Evolutionary conservation across 345 rosid genomes (phyloP), one percentile per base, ranked within the genome.

Genomic region (Aethionema arabicum): DNA sequence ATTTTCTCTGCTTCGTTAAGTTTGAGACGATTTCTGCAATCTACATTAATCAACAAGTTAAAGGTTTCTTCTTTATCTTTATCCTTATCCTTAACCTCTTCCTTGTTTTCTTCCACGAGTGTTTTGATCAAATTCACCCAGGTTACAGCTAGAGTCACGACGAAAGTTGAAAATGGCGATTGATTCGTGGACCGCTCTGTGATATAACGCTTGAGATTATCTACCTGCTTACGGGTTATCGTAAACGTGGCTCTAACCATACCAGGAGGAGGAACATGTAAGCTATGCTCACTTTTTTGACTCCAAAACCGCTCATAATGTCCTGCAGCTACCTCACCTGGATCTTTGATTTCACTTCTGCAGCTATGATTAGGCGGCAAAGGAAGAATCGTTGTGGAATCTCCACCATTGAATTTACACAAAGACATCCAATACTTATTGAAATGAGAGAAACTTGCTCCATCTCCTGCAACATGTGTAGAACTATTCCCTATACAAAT

Each of bases 381-480:
- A 1, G 68, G 58, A 36, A 11, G 37, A 12, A 15, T 4, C 13
- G 14, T 29, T 15, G 42, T 2, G 7, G 31, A 51, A 49, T 56
- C 65, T 12, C 2, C 7, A 4, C 21, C 32, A 3, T n/a, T 55
- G 6, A 73, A 75, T 48, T 52, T 61, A 21, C 67, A 46, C 40
- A 77, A 3, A 2, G 72, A 65, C 55, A 73, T 72, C 80, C 86
- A 82, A 15, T 54, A 53, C 63, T 67, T 79, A 52, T 73, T 41
- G 52, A 67, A 77, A 27, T 73, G 70, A 12, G 50, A 50, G 35
- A 68, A 59, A 0, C 77, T 14, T 12, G 55, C 72, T 2, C 80
- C 82, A 52, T 79, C 83, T 32, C 50, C 70, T 13, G 27, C 73
- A 29, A 63, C 74, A 36, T 73, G 77, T 42, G 38, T 39, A 16